Conservation (phyloP, 441 rosid genomes). For the Croton setiger region DNA sequence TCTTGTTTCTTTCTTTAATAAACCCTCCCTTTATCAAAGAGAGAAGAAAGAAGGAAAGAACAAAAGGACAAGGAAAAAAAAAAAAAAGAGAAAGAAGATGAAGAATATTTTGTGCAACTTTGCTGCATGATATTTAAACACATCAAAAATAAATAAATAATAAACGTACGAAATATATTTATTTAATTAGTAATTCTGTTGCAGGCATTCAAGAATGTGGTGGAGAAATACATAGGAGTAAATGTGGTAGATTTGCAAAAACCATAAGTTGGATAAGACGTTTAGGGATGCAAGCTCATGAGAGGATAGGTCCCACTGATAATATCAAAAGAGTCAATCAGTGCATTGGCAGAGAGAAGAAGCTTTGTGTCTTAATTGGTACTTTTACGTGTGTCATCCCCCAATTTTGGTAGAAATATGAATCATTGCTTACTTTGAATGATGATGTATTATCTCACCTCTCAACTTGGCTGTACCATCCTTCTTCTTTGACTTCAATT, state of each 20-base stretch:
- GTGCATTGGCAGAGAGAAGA: constrained; percentile 32
- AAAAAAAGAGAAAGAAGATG: constrained; percentile 3
- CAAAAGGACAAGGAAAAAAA: neutral
- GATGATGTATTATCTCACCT: constrained; percentile 30
- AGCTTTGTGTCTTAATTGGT: constrained; percentile 43
- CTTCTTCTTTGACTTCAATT: constrained; percentile 22
- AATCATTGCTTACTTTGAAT: constrained; percentile 38
- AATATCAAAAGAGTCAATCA: constrained; percentile 26
- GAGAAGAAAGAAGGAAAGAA: neutral
- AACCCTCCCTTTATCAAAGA: neutral
- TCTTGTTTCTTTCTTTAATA: constrained; percentile 4
- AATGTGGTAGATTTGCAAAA: constrained; percentile 29
- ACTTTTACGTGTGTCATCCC: constrained; percentile 36
- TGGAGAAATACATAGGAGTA: constrained; percentile 62
- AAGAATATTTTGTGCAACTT: constrained; percentile 17
- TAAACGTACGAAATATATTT: no score
- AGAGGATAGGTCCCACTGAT: constrained; percentile 29
- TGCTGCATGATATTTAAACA: constrained; percentile 16
- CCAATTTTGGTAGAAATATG: constrained; percentile 35
- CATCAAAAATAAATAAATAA: neutral
- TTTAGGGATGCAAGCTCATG: constrained; percentile 24
- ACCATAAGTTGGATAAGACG: constrained; percentile 24
- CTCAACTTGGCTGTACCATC: constrained; percentile 21
- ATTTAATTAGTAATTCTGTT: constrained; percentile 7
- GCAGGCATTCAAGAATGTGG: constrained; percentile 71